Percentiles rank a stretch among this genome's conserved stretches.
phyloP scores from a whole-genome alignment of 1,284 basidiomycete species.

The Ustilago lituana region DNA sequence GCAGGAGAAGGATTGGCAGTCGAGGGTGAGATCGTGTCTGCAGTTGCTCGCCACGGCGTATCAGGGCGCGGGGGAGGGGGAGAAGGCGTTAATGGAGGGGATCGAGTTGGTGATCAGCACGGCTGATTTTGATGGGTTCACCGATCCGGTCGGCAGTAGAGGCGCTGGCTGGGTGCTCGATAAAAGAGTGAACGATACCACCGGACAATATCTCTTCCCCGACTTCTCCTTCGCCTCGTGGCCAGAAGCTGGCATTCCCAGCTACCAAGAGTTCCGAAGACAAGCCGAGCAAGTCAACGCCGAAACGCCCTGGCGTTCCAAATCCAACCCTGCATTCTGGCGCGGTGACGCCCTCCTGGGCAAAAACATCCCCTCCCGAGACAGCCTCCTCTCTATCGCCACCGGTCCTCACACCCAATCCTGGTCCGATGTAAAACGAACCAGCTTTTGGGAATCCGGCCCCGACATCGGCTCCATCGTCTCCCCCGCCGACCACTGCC shows the following conservation, averaged over 20 bases:
- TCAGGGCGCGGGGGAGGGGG: slow-evolving; percentile 23
- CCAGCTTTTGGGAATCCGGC: slow-evolving; percentile 45
- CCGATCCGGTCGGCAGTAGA: slow-evolving; percentile 8
- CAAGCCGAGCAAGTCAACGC: slow-evolving; percentile 26
- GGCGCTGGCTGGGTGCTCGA: slow-evolving; percentile 48
- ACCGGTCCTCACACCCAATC: slow-evolving; percentile 17
- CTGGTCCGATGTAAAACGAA: slow-evolving; percentile 50
- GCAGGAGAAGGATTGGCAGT: slow-evolving; percentile 45
- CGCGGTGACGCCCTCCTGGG: slow-evolving; percentile 28
- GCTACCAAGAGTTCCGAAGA: slow-evolving; percentile 39
- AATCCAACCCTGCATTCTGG: slow-evolving; percentile 38
- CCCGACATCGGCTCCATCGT: slow-evolving; percentile 28
- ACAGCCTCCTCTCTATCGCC: slow-evolving; percentile 22
- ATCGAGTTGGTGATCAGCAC: slow-evolving; percentile 38
- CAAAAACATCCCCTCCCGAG: slow-evolving; percentile 19
- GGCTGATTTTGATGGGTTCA: slow-evolving; percentile 45
- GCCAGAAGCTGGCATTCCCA: slow-evolving; percentile 52
- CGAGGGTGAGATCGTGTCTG: slow-evolving; percentile 24
- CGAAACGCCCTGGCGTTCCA: slow-evolving; percentile 33
- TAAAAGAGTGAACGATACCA: slow-evolving; percentile 19
- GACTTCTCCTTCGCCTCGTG: slow-evolving; percentile 53
- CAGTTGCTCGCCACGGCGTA: slow-evolving; percentile 30
- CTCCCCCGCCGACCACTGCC: slow-evolving; percentile 38
- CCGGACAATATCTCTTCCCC: slow-evolving; percentile 41
- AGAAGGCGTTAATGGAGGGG: slow-evolving; percentile 23